Conservation (phyloP, 352 stramenopile genomes). For the Globisporangium splendens region DNA sequence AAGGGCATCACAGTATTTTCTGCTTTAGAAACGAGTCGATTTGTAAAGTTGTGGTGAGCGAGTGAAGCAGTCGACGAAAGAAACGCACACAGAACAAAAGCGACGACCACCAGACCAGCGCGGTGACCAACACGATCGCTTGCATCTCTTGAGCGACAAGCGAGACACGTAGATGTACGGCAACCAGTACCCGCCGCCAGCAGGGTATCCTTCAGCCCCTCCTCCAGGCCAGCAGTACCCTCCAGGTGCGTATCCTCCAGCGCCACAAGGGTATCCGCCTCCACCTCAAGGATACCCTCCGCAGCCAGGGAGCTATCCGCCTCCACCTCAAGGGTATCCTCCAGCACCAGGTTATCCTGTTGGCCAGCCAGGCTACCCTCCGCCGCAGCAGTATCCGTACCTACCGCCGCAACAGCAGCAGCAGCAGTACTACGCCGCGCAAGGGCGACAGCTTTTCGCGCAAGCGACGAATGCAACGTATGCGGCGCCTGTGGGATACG, state of each 20-base stretch:
- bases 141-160: no score
- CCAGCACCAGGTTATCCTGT: slow-evolving; percentile 22
- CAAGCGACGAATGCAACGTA: slow-evolving; percentile 44
- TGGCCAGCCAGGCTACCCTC: slow-evolving; percentile 32
- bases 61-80: no score
- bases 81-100: no score
- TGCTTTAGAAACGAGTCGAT: no score
- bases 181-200: slow-evolving; percentile 17
- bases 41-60: no score
- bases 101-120: not conserved
- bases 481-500: slow-evolving; percentile 25
- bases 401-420: slow-evolving; percentile 29
- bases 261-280: slow-evolving; percentile 21
- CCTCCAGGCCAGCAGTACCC: slow-evolving; percentile 14
- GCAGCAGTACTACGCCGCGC: slow-evolving; percentile 64
- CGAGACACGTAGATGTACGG: slow-evolving; percentile 13
- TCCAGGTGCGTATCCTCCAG: slow-evolving; percentile 12
- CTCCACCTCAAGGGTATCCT: slow-evolving; percentile 6
- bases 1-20: no score
- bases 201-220: no score
- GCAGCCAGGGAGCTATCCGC: slow-evolving; percentile 6
- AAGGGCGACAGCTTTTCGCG: slow-evolving; percentile 66
- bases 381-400: slow-evolving; percentile 30
- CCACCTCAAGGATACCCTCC: slow-evolving; percentile 23
- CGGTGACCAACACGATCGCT: no score